Evolutionary conservation across 2,329 filamentous ascomycete genomes (phyloP), one percentile per base, ranked within the genome.

Genomic region (Neocatenulostroma microsporum): DNA sequence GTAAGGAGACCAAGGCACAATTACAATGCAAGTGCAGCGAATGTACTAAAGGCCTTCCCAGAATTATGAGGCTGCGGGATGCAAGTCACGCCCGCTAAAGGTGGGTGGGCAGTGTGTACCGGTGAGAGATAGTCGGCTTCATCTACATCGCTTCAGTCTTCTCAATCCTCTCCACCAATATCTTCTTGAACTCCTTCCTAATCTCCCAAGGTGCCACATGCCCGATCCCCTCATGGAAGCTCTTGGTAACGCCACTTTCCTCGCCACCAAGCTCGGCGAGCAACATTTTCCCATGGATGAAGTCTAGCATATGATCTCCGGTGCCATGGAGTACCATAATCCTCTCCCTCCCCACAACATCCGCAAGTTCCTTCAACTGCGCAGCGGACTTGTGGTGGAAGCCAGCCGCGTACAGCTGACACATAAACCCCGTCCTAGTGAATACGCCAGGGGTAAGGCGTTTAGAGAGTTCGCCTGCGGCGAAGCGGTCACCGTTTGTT

Each of bases 291-390:
- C 76, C 85, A 55, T 91, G 83, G 5, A 71, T 71, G 31, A 80
- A 68, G 4, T 73, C 76, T 48, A 94, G 81, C 82, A 94, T 87
- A n/a, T 69, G 67, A 60, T 94, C 87, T 8, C 62, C 62, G 1
- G 73, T 79, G 6, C 87, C 87, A 60, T 94, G 86, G 47, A 89
- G 60, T 4, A 94, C 74, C 49, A 84, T 60, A 46, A 94, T 88
- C 21, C 85, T 67, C 46, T 81, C 74, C 36, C 83, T 70, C 0
- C 84, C 84, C 1, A 94, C 72, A 19, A 59, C 62, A 47, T 86
- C 77, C 0, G 72, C 82, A 44, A 94, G 67, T 43, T 71, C 64
- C 46, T 62, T 63, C 30, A 94, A 61, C 61, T 93, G 80, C 41
- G 64, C 70, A 0, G 73, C 58, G 10, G 70, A 76, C 68, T 94